Base-by-base conservation (phyloP, 1,139 yeast species). In the Yamadazyma atmosphaerica region DNA sequence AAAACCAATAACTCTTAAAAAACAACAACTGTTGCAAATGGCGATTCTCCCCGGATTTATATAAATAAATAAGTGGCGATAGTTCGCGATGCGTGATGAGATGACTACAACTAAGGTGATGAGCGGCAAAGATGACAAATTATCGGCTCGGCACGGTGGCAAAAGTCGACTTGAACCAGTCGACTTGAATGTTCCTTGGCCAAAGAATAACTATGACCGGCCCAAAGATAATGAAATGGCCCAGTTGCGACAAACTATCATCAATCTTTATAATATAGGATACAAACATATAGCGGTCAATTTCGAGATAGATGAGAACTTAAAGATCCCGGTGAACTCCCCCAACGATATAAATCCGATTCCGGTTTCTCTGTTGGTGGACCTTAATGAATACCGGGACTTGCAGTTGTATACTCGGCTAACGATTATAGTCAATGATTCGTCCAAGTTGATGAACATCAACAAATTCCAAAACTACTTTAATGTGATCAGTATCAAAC, bases 141-240 rank as follows among this genome's bases (percentile, higher is more conserved):
- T 5, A 6, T 7, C 27, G 4, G 27, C 5, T 4, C n/a, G n/a
- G 5, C 12, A 13, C 7, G 16, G 15, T 4, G 8, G 10, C 29
- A 26, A 13, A 26, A 13, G 10, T 16, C 29, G 7, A 12, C 26
- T 12, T 15, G 21, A 11, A 10, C 13, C 19, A 4, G 13, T 28
- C 11, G 97, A 89, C 62, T 68, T 89, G 45, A 89, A 89, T 56
- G 82, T 89, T 4, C 80, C 81, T 15, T 89, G 95, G 92, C n/a
- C n/a, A n/a, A n/a, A n/a, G n/a, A n/a, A n/a, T n/a, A n/a, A n/a
- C n/a, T n/a, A n/a, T n/a, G n/a, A n/a, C n/a, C n/a, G n/a, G n/a
- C 95, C 96, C 0, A 77, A 72, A 38, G 55, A 60, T 33, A 68
- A 72, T 47, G 78, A 81, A 41, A 50, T 81, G 5, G 52, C 54